Evolutionary conservation across 305 asterid genomes (phyloP), one percentile per base, ranked within the genome.

Genomic region (Fraxinus xanthoxyloides): DNA sequence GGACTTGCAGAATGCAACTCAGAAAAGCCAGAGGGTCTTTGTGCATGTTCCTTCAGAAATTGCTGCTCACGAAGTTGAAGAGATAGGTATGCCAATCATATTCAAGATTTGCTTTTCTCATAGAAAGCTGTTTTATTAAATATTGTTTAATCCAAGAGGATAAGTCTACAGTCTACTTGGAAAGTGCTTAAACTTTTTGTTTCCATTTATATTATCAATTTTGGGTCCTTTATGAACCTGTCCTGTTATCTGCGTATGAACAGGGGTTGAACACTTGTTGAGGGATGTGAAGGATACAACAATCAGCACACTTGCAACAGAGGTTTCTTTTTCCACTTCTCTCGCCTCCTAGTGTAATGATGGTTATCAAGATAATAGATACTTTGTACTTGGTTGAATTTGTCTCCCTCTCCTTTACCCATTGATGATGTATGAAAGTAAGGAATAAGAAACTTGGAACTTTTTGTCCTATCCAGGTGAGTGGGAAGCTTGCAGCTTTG

Each of bases 1-100:
- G 30, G 54, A 78, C 48, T 87, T 92, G 90, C 97, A 94, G 98
- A 95, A 95, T 82, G 98, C 97, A 40, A 93, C 98, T 73, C 97
- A 92, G 87, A 94, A 94, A 88, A 95, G 98, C 89, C 97, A 95
- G 89, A 93, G 91, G 82, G 98, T 93, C 32, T 95, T 95, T 77
- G 97, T 93, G 59, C 98, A 94, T 24, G 98, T 89, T 81, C 93
- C 97, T 79, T 94, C 98, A 15, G 98, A 93, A 89, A 94, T 94
- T 28, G 98, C 98, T 78, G 98, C 98, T 77, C 97, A 94, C 81
- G 98, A 94, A 89, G 98, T 95, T 65, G 98, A 95, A 90, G 98
- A 95, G 92, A 95, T 95, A 34, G 98, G 98, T 95, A 89, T n/a
- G 82, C 28, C 72, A 31, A 72, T 73, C 54, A 26, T 72, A 15